Percentiles rank a stretch among this genome's conserved stretches.
phyloP scores from a whole-genome alignment of 164 flowering plant genomes.

The Echeveria elegans region DNA sequence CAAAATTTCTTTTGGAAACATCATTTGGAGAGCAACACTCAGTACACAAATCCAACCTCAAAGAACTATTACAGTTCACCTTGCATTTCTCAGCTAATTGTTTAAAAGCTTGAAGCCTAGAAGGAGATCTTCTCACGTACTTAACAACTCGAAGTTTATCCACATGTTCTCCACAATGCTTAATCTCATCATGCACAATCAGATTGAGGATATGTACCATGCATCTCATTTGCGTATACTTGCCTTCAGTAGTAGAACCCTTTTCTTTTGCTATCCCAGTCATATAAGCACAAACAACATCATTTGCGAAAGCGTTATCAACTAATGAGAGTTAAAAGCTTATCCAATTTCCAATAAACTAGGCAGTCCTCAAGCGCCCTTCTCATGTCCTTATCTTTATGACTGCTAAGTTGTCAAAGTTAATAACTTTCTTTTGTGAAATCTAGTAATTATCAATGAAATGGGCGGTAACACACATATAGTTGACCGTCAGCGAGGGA shows the following conservation, averaged over 20 bases:
- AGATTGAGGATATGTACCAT: background rate
- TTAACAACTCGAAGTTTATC: background rate
- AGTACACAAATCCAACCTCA: background rate
- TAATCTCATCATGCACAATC: background rate
- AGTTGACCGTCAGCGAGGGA: too few species aligned
- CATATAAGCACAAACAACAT: background rate
- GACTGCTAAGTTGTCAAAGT: background rate
- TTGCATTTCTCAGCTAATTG: background rate
- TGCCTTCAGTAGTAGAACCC: background rate
- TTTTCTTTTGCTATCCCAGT: background rate
- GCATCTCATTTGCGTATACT: background rate
- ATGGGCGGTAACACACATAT: background rate
- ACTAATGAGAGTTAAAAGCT: background rate
- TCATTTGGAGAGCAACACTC: too few species aligned
- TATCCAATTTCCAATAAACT: background rate
- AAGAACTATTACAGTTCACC: background rate
- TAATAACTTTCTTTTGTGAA: background rate
- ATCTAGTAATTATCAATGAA: background rate
- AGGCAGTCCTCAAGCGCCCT: background rate
- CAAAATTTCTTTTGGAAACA: too few species aligned
- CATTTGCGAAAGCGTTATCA: background rate
- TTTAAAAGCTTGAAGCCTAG: background rate
- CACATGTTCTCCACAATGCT: background rate
- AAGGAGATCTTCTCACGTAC: background rate
- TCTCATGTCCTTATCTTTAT: background rate